Conservation (phyloP, 2,329 filamentous ascomycete species). For the Seiridium cupressi region DNA sequence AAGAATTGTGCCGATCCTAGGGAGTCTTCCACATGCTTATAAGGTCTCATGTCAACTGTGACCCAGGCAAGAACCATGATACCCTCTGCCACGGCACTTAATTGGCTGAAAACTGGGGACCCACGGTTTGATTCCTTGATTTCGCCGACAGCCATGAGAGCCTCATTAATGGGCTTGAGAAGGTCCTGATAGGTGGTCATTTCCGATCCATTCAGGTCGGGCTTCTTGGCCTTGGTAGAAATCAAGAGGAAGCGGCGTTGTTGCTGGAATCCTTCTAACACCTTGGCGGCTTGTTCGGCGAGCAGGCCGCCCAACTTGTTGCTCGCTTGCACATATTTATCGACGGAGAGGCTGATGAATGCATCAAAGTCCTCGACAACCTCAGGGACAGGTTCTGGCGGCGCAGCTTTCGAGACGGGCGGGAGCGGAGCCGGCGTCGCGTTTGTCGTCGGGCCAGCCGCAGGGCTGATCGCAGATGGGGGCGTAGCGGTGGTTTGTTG, state of each 20-base stretch:
- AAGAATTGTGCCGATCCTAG: constrained; percentile 87
- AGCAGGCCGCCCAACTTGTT: constrained; percentile 74
- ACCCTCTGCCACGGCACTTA: constrained; percentile 86
- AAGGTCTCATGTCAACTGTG: constrained; percentile 76
- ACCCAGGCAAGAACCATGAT: constrained; percentile 92
- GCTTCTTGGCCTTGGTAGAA: constrained; percentile 89
- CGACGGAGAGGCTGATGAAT: constrained; percentile 71
- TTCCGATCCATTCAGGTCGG: constrained; percentile 61
- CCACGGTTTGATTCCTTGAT: constrained; percentile 80
- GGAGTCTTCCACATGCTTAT: constrained; percentile 81
- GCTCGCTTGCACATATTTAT: constrained; percentile 76
- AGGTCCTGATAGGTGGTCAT: constrained; percentile 71
- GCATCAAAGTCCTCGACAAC: constrained; percentile 86
- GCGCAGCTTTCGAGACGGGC: constrained; percentile 32
- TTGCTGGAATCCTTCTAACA: constrained; percentile 69
- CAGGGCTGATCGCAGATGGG: constrained; percentile 33
- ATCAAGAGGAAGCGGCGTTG: constrained; percentile 87
- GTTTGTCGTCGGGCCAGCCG: constrained; percentile 38
- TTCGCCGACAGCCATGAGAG: constrained; percentile 74
- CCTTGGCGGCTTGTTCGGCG: constrained; percentile 67
- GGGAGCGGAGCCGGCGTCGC: constrained; percentile 16
- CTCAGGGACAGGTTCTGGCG: constrained; percentile 63
- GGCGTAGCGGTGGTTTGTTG: constrained; percentile 36
- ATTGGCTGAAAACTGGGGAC: constrained; percentile 73
- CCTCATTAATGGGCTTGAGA: constrained; percentile 82